Conservation (phyloP, 495 filamentous ascomycete genomes). For the Paragyromitra xinjiangensis region DNA sequence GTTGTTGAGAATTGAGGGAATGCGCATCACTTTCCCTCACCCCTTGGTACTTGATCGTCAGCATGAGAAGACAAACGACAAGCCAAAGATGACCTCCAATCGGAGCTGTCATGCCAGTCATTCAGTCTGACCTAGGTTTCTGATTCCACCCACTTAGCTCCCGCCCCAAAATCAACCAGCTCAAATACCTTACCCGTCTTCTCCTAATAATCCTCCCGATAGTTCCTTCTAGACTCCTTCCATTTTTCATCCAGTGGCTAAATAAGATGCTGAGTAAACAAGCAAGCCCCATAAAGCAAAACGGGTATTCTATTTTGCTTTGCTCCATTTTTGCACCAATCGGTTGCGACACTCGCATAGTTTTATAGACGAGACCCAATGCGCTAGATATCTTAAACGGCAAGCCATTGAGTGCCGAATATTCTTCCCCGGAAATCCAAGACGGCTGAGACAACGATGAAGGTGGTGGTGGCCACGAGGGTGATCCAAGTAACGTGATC, state of each 20-base stretch:
- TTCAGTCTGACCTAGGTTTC: background rate
- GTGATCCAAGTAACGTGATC: background rate
- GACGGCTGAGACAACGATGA: background rate
- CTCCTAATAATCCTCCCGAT: background rate
- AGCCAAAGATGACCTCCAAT: background rate
- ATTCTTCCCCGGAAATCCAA: slow-evolving; percentile 14
- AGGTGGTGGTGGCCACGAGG: background rate
- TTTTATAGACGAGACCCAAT: background rate
- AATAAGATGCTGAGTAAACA: background rate
- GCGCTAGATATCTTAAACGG: slow-evolving; percentile 12
- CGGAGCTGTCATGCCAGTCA: background rate
- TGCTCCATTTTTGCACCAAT: background rate
- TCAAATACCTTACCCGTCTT: background rate
- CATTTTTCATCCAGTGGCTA: slow-evolving; percentile 2
- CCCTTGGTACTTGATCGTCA: no score
- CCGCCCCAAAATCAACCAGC: slow-evolving; percentile 5
- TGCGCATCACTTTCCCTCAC: no score
- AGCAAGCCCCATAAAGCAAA: background rate
- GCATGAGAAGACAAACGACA: no score
- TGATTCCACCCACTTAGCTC: background rate
- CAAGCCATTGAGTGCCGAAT: slow-evolving; percentile 5
- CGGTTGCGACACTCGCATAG: background rate
- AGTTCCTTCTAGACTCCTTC: background rate
- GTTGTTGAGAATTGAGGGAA: no score
- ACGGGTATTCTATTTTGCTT: background rate